Conservation (phyloP, 2,329 filamentous ascomycete species). For the Paracorniculantispora psalliotae region DNA sequence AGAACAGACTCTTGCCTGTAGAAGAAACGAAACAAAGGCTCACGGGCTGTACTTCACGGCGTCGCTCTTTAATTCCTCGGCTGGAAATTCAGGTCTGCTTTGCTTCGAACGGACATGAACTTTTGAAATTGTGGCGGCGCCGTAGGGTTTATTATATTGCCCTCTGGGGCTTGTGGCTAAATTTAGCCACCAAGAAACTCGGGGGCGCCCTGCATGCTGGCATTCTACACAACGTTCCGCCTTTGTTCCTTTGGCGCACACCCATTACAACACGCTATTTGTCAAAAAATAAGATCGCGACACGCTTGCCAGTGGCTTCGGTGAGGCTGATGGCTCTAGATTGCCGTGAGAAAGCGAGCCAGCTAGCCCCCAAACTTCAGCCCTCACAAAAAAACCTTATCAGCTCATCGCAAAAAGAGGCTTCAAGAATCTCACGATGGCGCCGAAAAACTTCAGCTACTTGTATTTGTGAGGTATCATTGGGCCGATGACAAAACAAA, state of each 20-base stretch:
- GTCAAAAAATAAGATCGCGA: neutral
- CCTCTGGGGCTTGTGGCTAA: neutral
- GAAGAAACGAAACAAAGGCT: neutral
- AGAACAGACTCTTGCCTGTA: neutral
- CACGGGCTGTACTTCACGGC: neutral
- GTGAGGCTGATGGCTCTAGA: neutral
- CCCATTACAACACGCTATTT: neutral
- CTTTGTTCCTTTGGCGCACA: neutral
- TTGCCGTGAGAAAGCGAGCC: neutral
- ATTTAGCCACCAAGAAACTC: neutral
- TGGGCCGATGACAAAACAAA: neutral
- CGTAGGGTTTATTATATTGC: neutral
- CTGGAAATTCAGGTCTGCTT: neutral
- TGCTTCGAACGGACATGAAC: neutral
- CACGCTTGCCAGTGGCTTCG: neutral
- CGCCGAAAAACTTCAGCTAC: neutral
- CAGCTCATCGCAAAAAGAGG: neutral
- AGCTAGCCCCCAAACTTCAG: neutral
- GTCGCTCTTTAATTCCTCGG: neutral
- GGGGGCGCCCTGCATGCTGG: neutral
- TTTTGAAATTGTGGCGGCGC: constrained; percentile 8
- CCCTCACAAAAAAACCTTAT: neutral
- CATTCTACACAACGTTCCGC: neutral
- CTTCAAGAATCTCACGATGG: neutral
- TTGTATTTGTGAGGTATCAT: neutral